Evolutionary conservation across 768 basidiomycete genomes (phyloP).

Genomic region (Termitomyces eurrhizus): DNA sequence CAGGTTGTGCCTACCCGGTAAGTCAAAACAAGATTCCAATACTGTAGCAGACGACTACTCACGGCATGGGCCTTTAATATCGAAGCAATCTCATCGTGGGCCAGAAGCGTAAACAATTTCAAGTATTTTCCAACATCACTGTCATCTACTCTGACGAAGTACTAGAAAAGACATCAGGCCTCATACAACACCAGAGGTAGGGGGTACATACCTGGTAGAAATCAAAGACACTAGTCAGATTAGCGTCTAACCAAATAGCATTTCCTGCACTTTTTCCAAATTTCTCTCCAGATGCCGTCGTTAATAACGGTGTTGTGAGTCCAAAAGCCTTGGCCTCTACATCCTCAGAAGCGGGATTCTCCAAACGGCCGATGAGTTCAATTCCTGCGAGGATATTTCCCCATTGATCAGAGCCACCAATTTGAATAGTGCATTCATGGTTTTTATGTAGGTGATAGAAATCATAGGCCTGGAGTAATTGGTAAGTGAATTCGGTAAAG

Average conservation of each 20-base stretch:
- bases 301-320: constrained; percentile 90
- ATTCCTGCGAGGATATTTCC: constrained; percentile 95
- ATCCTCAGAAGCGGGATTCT: constrained; percentile 18
- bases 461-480: constrained; percentile 95
- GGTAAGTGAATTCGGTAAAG: constrained; percentile 98
- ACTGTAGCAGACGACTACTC: neutral
- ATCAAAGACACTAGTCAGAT: constrained; percentile 81
- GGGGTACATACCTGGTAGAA: constrained; percentile 78
- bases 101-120: constrained; percentile 77
- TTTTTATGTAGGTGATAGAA: constrained; percentile 72
- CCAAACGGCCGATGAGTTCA: constrained; percentile 75
- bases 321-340: constrained; percentile 54
- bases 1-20: constrained; percentile 31
- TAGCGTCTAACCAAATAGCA: constrained; percentile 84
- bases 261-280: constrained; percentile 98
- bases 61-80: constrained; percentile 61
- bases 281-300: constrained; percentile 86
- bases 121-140: constrained; percentile 77
- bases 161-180: constrained; percentile 42
- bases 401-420: constrained; percentile 98
- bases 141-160: constrained; percentile 82
- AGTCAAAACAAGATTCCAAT: constrained; percentile 2
- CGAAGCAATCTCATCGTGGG: constrained; percentile 50
- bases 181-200: neutral
- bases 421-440: constrained; percentile 74